Evolutionary conservation across 345 rosid species (phyloP).

Genomic region (Durio zibethinus): DNA sequence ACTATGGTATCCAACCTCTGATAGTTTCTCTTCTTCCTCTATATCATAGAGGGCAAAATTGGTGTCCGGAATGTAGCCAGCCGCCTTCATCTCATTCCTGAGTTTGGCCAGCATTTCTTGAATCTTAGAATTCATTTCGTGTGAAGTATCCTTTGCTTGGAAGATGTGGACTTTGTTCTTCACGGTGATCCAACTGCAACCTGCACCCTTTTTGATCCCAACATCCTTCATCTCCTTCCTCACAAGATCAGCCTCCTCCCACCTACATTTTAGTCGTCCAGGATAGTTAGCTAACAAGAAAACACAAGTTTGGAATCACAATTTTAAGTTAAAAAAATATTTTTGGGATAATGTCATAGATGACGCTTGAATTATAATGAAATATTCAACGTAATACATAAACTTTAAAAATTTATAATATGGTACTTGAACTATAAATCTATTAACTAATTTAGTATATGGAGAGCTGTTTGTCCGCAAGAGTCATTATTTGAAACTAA

Average conservation of each 20-base stretch:
- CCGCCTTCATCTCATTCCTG: slow-evolving; percentile 53
- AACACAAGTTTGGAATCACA: background rate
- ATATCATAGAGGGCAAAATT: slow-evolving; percentile 63
- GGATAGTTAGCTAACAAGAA: background rate
- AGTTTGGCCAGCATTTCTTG: slow-evolving; percentile 49
- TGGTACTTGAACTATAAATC: too few species aligned
- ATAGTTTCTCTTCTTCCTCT: slow-evolving; percentile 81
- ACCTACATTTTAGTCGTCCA: slow-evolving; percentile 36
- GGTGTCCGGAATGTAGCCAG: slow-evolving; percentile 61
- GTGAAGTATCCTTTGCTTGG: slow-evolving; percentile 80
- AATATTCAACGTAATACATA: too few species aligned
- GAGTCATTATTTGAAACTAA: too few species aligned
- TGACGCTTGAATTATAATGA: too few species aligned
- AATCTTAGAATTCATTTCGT: slow-evolving; percentile 58
- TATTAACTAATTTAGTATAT: too few species aligned
- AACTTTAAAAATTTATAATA: too few species aligned
- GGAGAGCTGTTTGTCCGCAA: too few species aligned
- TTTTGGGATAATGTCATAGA: too few species aligned
- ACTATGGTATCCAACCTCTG: slow-evolving; percentile 70
- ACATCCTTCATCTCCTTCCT: slow-evolving; percentile 65
- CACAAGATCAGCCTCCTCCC: slow-evolving; percentile 74
- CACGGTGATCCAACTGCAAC: slow-evolving; percentile 78
- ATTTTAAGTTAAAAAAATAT: too few species aligned
- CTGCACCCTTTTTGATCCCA: slow-evolving; percentile 74
- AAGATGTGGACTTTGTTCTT: slow-evolving; percentile 65